Base-by-base conservation (phyloP, 2,329 filamentous ascomycete genomes). In the Trichophyton schoenleinii region DNA sequence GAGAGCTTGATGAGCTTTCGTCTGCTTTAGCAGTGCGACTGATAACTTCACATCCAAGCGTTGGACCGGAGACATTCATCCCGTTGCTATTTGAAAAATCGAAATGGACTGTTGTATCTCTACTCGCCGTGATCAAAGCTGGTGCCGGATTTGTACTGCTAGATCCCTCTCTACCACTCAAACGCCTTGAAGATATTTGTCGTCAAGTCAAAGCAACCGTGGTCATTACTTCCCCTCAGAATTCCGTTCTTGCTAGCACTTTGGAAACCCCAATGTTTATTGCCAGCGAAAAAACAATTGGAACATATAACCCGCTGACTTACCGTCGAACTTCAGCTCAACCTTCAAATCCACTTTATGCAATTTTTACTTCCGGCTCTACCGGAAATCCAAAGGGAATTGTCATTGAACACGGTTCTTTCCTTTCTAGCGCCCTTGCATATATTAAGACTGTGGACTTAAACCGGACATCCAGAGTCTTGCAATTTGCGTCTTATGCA, bases 401-500 rank as follows among this genome's bases (percentile, higher is more conserved):
- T 20, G 80, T 83, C 41, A 83, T 86, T 60, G 82, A 80, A 1
- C 86, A 88, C 9, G 53, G 52, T 8, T 60, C 62, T 25, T 53
- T 62, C 18, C 48, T 44, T 28, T 53, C 62, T 22, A 62, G 60
- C 0, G 77, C 80, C 57, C 65, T 75, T 1, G 74, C 75, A 0
- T 79, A 83, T 63, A 79, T 76, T 0, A 68, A 73, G 0, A 76
- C 77, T 0, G 69, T 82, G 7, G 71, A 74, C 34, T 58, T 79
- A 83, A 42, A 72, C 74, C n/a, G 67, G 71, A 0, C 69, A 73
- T 65, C 69, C 6, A 64, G 73, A 28, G 57, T 95, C 70, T 80
- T 95, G 0, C 89, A 95, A 69, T 95, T 95, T 70, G 89, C 90
- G 2, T 86, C 89, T 3, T 88, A 89, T 0, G 94, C 89, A 0